These are phyloP conservation scores for Hanseniaspora thailandica DNA, from an alignment of 805 yeast genomes.

Conservation along the genomic window DNA sequence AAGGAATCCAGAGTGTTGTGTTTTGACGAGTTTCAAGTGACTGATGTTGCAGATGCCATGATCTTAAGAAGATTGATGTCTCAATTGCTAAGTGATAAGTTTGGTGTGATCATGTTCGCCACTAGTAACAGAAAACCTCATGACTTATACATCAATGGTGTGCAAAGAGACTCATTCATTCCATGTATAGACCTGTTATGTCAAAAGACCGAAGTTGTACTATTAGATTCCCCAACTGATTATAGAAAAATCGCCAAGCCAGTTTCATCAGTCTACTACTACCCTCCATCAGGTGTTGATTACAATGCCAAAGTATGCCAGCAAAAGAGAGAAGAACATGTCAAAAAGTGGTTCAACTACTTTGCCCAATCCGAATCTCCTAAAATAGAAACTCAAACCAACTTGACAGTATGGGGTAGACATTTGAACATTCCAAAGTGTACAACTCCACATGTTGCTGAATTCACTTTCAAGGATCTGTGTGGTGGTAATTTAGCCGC, in stretches of 20 bases:
- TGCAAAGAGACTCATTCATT: constrained; percentile 80
- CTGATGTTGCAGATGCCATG: constrained; percentile 99
- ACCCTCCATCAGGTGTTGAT: constrained; percentile 53
- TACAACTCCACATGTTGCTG: constrained; percentile 73
- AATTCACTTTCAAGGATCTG: constrained; percentile 72
- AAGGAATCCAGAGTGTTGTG: constrained; percentile 66
- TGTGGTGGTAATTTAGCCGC: constrained; percentile 86
- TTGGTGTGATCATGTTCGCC: constrained; percentile 80
- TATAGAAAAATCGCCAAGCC: constrained; percentile 85
- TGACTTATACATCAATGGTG: constrained; percentile 84
- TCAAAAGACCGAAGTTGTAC: constrained; percentile 59
- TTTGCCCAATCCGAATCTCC: constrained; percentile 52
- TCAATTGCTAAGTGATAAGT: constrained; percentile 53
- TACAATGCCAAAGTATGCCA: constrained; percentile 41
- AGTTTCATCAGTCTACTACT: constrained; percentile 61
- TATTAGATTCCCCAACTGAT: constrained; percentile 82
- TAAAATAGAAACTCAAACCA: constrained; percentile 15
- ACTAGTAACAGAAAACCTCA: constrained; percentile 94
- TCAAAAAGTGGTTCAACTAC: constrained; percentile 65
- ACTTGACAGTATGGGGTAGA: constrained; percentile 77
- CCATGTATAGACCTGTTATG: constrained; percentile 83
- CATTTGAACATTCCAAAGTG: constrained; percentile 62
- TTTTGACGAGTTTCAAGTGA: constrained; percentile 95
- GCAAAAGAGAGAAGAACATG: constrained; percentile 47
- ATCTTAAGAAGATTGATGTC: constrained; percentile 64